A percentile compares a stretch with the other conserved stretches of the same genome.
Conservation (phyloP, 2,329 filamentous ascomycete genomes). For the Coniochaeta sp. region DNA sequence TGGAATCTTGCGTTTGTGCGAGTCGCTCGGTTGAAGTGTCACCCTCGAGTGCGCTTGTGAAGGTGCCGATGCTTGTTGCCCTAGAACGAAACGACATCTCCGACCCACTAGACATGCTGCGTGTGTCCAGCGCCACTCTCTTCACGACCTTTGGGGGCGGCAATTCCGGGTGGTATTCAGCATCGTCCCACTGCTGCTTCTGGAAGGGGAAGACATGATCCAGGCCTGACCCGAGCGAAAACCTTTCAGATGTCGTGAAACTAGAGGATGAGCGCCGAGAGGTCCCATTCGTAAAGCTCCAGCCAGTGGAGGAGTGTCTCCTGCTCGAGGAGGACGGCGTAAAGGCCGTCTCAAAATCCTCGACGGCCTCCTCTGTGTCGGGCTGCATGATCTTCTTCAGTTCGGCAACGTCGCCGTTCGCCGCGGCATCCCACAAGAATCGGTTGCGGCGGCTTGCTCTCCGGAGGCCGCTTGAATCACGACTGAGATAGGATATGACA, state of each 20-base stretch:
- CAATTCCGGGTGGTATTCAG: conserved; percentile 15
- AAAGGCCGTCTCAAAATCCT: conserved; percentile 30
- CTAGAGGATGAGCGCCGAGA: conserved; percentile 28
- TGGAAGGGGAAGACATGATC: conserved; percentile 92
- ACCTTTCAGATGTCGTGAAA: conserved; percentile 38
- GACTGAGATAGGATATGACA: conserved; percentile 78
- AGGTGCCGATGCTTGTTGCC: conserved; percentile 69
- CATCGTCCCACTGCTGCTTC: conserved; percentile 36
- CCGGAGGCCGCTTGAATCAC: conserved; percentile 74
- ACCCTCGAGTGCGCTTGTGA: conserved; percentile 67
- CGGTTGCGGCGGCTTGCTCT: conserved; percentile 82
- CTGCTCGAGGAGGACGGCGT: conserved; percentile 30
- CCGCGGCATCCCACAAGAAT: conserved; percentile 79
- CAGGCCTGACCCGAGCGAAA: conserved; percentile 52
- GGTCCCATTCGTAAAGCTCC: conserved; percentile 38
- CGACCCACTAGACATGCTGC: conserved; percentile 82
- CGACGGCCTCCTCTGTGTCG: conserved; percentile 36
- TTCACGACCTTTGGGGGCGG: conserved; percentile 52
- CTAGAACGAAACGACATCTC: conserved; percentile 76
- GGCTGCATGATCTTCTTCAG: conserved; percentile 78
- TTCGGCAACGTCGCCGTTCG: conserved; percentile 66
- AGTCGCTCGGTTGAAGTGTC: conserved; percentile 79
- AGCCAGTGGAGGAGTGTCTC: conserved; percentile 36
- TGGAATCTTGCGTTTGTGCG: conserved; percentile 60
- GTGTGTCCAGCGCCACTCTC: conserved; percentile 81